Conservation (phyloP, 2,329 filamentous ascomycete genomes). For the Aspergillus ochraceoroseus region DNA sequence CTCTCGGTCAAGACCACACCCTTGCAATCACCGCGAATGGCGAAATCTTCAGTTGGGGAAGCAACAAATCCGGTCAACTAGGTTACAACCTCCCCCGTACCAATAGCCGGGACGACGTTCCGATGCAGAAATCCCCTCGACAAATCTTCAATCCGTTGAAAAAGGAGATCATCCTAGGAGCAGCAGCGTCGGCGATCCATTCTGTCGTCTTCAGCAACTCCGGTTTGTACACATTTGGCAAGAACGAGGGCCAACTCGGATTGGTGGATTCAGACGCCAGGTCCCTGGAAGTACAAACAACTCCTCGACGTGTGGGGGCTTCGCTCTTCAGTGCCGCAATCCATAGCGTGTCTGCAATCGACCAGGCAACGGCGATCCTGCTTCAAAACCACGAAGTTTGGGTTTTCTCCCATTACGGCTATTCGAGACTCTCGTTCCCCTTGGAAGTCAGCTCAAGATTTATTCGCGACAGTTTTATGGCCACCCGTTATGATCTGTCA, state of each 20-base stretch:
- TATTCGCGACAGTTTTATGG: constrained; percentile 60
- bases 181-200: constrained; percentile 84
- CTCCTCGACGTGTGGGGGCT: constrained; percentile 80
- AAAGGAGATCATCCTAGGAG: constrained; percentile 72
- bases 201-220: constrained; percentile 80
- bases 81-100: constrained; percentile 70
- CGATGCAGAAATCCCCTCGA: constrained; percentile 72
- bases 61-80: constrained; percentile 77
- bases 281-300: constrained; percentile 75
- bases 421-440: constrained; percentile 82
- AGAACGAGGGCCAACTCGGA: constrained; percentile 89
- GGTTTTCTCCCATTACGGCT: constrained; percentile 93
- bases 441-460: constrained; percentile 66
- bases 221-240: constrained; percentile 88
- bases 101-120: constrained; percentile 68
- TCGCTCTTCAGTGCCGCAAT: constrained; percentile 72
- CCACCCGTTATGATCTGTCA: constrained; percentile 59
- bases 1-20: constrained; percentile 86
- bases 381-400: constrained; percentile 84
- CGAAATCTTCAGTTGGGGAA: constrained; percentile 93
- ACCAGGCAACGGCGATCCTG: constrained; percentile 79
- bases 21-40: constrained; percentile 79
- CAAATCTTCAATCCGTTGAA: constrained; percentile 92
- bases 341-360: constrained; percentile 76
- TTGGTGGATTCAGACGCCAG: constrained; percentile 92